Evolutionary conservation across 345 rosid species (phyloP), one percentile per base, ranked within the genome.

Genomic region (Euclidium syriacum): DNA sequence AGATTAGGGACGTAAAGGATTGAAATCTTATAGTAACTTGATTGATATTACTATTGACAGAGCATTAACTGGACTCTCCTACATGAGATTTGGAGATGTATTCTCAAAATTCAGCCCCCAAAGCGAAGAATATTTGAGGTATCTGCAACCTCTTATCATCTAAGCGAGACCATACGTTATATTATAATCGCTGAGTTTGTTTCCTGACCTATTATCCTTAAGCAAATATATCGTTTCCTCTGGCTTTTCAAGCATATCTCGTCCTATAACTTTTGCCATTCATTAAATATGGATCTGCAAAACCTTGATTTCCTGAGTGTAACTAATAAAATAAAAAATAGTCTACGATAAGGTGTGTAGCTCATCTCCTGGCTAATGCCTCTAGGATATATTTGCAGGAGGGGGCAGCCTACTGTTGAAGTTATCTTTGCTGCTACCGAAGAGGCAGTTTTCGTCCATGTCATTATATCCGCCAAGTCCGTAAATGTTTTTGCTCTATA

Each of bases 11-110:
- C 15, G 16, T 52, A 41, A 17, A 15, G 52, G 40, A 40, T 61
- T 62, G 18, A 26, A 40, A 12, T 65, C 19, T 10, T 49, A 12
- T 58, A n/a, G 53, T 54, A 55, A 73, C 34, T 29, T 40, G 41
- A 71, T 8, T 49, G 58, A 25, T 65, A 17, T 72, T 70, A 72
- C 7, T 48, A 50, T 65, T 71, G 66, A 60, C 81, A 95, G 99
- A 71, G 75, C 95, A 42, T 74, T 95, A 43, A 14, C 58, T 55
- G 83, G 90, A 67, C 73, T 80, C 59, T 95, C 90, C 9, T 95
- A 87, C 80, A 72, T 95, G 89, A 81, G 99, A 78, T 95, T 81
- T 65, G 99, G 99, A 53, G 97, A 90, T 71, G 95, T 95, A 12
- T 95, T 87, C 71, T 73, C 95, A 19, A 95, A 86, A 81, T 80